These are phyloP conservation scores for Aspergillus nomiae DNA, from an alignment of 2,329 filamentous ascomycete species.

Conservation along the genomic window DNA sequence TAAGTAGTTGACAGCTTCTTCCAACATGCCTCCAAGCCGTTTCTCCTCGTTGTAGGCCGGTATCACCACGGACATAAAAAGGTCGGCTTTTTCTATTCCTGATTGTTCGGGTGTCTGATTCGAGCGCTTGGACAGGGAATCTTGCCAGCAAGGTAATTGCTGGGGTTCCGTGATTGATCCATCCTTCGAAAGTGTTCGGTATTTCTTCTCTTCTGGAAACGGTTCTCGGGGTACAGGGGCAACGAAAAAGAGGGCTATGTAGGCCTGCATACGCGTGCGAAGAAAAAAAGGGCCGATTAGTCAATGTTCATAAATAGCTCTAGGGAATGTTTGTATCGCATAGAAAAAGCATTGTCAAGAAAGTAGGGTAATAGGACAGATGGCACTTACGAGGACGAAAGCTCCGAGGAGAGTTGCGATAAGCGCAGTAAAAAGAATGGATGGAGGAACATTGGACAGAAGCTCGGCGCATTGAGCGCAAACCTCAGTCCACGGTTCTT, in stretches of 20 bases:
- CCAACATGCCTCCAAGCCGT: slow-evolving; percentile 78
- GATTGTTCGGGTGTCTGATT: slow-evolving; percentile 45
- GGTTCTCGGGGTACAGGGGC: slow-evolving; percentile 79
- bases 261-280: slow-evolving; percentile 52
- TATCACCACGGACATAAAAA: slow-evolving; percentile 90
- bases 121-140: slow-evolving; percentile 66
- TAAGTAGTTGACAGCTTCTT: slow-evolving; percentile 87
- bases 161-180: slow-evolving; percentile 58
- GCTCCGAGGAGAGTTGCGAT: slow-evolving; percentile 33
- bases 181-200: slow-evolving; percentile 71
- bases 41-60: slow-evolving; percentile 94
- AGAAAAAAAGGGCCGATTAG: slow-evolving; percentile 1
- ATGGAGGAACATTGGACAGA: slow-evolving; percentile 30
- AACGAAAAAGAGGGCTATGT: slow-evolving; percentile 69
- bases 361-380: slow-evolving; percentile 3
- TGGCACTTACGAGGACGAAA: slow-evolving; percentile 36
- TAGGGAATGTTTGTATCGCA: background rate
- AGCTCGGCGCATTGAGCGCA: slow-evolving; percentile 37
- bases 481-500: slow-evolving; percentile 28
- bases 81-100: slow-evolving; percentile 70
- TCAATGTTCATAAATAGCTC: background rate
- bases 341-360: background rate
- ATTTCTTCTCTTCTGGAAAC: slow-evolving; percentile 78
- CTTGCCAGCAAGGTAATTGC: slow-evolving; percentile 82
- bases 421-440: slow-evolving; percentile 31